phyloP scores from a whole-genome alignment of 2,329 filamentous ascomycete species.

The Penicillium frequentans region DNA sequence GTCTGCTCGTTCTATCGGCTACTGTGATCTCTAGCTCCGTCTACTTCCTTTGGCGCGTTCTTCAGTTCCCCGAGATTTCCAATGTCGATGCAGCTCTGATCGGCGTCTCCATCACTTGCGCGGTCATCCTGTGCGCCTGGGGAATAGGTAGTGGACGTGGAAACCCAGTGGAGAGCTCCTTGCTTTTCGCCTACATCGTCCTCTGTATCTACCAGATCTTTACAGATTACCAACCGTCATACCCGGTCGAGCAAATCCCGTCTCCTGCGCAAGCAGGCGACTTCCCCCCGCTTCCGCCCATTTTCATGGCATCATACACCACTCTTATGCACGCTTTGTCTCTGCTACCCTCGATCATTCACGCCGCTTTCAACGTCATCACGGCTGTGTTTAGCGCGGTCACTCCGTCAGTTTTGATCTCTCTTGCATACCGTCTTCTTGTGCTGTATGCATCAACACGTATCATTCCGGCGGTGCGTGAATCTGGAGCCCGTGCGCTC shows the following conservation, averaged over 20 bases:
- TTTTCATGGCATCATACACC: slow-evolving; percentile 98
- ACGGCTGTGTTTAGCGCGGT: slow-evolving; percentile 93
- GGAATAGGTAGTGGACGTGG: slow-evolving; percentile 92
- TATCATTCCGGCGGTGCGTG: slow-evolving; percentile 90
- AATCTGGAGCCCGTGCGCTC: slow-evolving; percentile 78
- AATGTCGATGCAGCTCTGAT: slow-evolving; percentile 92
- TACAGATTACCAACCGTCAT: slow-evolving; percentile 89
- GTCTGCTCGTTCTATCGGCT: slow-evolving; percentile 81
- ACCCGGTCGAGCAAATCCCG: slow-evolving; percentile 57
- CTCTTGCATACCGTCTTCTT: slow-evolving; percentile 86
- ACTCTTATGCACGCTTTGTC: slow-evolving; percentile 83
- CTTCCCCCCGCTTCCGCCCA: slow-evolving; percentile 91
- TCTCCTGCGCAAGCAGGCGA: slow-evolving; percentile 63
- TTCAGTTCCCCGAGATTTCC: slow-evolving; percentile 88
- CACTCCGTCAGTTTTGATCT: slow-evolving; percentile 93
- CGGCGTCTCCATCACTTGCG: slow-evolving; percentile 87
- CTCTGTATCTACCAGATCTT: slow-evolving; percentile 99
- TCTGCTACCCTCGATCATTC: slow-evolving; percentile 77
- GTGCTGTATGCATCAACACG: slow-evolving; percentile 94
- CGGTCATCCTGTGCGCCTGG: slow-evolving; percentile 88
- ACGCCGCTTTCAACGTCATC: slow-evolving; percentile 81
- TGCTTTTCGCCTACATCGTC: slow-evolving; percentile 96
- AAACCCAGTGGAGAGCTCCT: slow-evolving; percentile 90
- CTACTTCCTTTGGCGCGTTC: slow-evolving; percentile 95
- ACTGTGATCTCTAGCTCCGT: slow-evolving; percentile 90